Base-by-base conservation (phyloP, 257 asterid species). In the Parsonsia alboflavescens region DNA sequence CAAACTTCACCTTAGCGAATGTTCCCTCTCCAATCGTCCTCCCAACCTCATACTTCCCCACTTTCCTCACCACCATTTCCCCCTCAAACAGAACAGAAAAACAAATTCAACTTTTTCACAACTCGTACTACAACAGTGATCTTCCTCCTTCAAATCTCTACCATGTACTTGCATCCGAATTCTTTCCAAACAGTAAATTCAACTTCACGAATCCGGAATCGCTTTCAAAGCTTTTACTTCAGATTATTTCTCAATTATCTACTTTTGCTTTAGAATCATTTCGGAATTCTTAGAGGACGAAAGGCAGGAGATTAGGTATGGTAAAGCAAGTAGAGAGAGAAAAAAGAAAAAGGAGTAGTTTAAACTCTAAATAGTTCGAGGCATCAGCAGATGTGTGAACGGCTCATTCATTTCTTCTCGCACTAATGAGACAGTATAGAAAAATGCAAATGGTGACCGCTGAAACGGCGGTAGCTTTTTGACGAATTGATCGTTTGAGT, bases 11-110 rank as follows among this genome's bases (percentile, higher is more conserved):
- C 75, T 94, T 94, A n/a, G 99, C 99, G 81, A 92, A 94, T 75
- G 99, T 90, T 70, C 99, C 99, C 84, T 94, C 98, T 15, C 99
- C 99, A 2, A 94, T 88, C 49, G 99, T 94, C 84, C 99, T 85
- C 42, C 99, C 99, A 56, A 94, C 93, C 83, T 94, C 99, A 73
- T 92, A 94, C 96, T 90, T 94, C 49, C 98, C 99, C 58, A 94
- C 96, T 78, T 94, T 94, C 82, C 99, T 77, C 72, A 94, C 90
- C 82, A 94, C 99, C 99, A 94, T 94, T 75, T 78, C 68, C 33
- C 45, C 46, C 74, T 49, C 10, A 16, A 52, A 26, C 61, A 26
- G n/a, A 54, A 57, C 46, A 67, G 41, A 22, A 22, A 68, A 48
- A 36, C 42, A 21, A 56, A 72, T 56, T 24, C 45, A 1, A 57